Percentiles rank a stretch among this genome's conserved stretches.
Conservation (phyloP, 768 basidiomycete genomes). For the Boletus subparvulus region DNA sequence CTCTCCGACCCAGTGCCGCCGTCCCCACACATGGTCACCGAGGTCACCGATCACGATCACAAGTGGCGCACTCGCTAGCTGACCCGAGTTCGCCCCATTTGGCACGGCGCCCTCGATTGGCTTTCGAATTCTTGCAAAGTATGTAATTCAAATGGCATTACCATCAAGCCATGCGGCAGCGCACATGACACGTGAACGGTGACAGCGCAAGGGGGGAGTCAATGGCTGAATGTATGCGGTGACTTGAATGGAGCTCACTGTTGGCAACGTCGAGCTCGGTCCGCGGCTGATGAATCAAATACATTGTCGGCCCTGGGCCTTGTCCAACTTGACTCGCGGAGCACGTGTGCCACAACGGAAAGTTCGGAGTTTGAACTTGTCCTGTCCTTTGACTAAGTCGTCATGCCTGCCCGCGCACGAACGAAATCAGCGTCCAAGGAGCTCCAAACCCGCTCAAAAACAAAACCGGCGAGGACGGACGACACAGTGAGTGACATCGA, state of each 20-base stretch:
- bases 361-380: slow-evolving; percentile 33
- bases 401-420: slow-evolving; percentile 49
- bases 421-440: slow-evolving; percentile 35
- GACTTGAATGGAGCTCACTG: background rate
- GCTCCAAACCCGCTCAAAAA: slow-evolving; percentile 13
- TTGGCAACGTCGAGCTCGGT: slow-evolving; percentile 7
- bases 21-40: background rate
- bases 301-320: background rate
- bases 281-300: background rate
- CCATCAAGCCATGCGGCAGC: slow-evolving; percentile 6
- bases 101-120: slow-evolving; percentile 1
- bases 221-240: background rate
- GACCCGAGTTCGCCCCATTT: slow-evolving; percentile 12
- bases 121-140: background rate
- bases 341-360: slow-evolving; percentile 25
- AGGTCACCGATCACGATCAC: background rate
- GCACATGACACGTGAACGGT: slow-evolving; percentile 12
- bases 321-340: background rate
- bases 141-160: slow-evolving; percentile 16
- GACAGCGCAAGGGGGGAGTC: slow-evolving; percentile 3
- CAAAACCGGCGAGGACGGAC: slow-evolving; percentile 17
- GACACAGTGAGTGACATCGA: slow-evolving; percentile 28
- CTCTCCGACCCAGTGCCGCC: background rate
- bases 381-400: slow-evolving; percentile 26
- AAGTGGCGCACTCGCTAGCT: slow-evolving; percentile 3